Evolutionary conservation across 352 stramenopile species (phyloP), one percentile per base, ranked within the genome.

Genomic region (Peronosclerospora sorghi): DNA sequence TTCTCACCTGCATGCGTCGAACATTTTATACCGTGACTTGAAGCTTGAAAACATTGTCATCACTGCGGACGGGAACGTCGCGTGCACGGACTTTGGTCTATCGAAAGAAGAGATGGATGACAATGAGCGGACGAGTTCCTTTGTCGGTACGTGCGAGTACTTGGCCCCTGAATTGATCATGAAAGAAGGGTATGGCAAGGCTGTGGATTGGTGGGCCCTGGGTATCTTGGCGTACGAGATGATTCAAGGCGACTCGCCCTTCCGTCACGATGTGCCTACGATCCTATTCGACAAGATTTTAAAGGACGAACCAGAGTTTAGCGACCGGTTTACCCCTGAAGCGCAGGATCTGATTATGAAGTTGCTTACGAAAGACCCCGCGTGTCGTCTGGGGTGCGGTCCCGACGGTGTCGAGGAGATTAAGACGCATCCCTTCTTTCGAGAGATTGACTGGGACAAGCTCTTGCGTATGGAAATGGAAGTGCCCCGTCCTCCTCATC

Each of bases 221-320:
- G 73, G 73, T 37, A 83, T 86, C 40, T 59, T 86, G 38, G 60
- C 69, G 45, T 86, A 69, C 47, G 73, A 86, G 26, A 82, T 86
- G 68, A 78, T 86, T 46, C 68, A 81, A 48, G 73, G 73, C 27
- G 68, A 83, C 51, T 83, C 73, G 17, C 73, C 73, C 2, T 86
- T 86, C 56, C 69, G 69, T 43, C 73, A 85, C 45, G 68, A 77
- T 24, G 65, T 75, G 13, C 62, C 70, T 21, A 73, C 64, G 13
- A 60, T 85, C n/a, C 45, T 85, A 20, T 85, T 85, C 52, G 73
- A 85, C 45, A 85, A 83, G 65, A 85, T 85, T 51, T 52, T 83
- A 41, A 78, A 78, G 54, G 73, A 85, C 30, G 73, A 85, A 41
- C 64, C 69, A 7, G 58, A 79, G 23, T 85, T 85, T 36, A 81